Evolutionary conservation across 2,329 filamentous ascomycete genomes (phyloP).

Genomic region (Endothia cerciana): DNA sequence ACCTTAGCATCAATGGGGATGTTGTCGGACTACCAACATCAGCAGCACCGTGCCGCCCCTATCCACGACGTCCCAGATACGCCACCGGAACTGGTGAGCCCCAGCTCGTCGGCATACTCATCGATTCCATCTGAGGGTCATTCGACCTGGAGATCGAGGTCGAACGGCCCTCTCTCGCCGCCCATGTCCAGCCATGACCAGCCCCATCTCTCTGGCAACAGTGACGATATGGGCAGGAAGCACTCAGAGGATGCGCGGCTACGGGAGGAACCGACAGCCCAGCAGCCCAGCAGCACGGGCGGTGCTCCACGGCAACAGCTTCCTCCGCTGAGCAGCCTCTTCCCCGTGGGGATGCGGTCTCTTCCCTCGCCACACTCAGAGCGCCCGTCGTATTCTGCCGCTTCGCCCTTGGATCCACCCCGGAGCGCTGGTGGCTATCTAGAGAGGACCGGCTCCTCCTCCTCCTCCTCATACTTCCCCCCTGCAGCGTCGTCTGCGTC

Average conservation of each 20-base stretch:
- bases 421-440: slow-evolving; percentile 43
- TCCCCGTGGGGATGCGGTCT: slow-evolving; percentile 50
- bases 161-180: slow-evolving; percentile 49
- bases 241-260: slow-evolving; percentile 42
- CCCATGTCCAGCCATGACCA: slow-evolving; percentile 64
- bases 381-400: slow-evolving; percentile 46
- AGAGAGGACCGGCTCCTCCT: slow-evolving; percentile 44
- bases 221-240: slow-evolving; percentile 49
- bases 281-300: slow-evolving; percentile 10
- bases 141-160: slow-evolving; percentile 48
- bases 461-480: slow-evolving; percentile 55
- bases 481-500: slow-evolving; percentile 40
- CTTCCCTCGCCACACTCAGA: slow-evolving; percentile 52
- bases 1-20: slow-evolving; percentile 56
- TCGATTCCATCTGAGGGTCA: slow-evolving; percentile 47
- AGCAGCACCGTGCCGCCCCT: slow-evolving; percentile 43
- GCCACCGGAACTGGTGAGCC: slow-evolving; percentile 58
- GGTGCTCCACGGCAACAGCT: slow-evolving; percentile 50
- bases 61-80: slow-evolving; percentile 53
- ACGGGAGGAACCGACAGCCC: slow-evolving; percentile 40
- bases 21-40: slow-evolving; percentile 54
- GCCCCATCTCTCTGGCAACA: slow-evolving; percentile 38
- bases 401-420: slow-evolving; percentile 54
- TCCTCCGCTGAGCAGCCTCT: slow-evolving; percentile 61
- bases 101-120: slow-evolving; percentile 52